These are phyloP conservation scores for Fusarium tanahbumbuense DNA, from an alignment of 2,329 filamentous ascomycete genomes.

Conservation along the genomic window DNA sequence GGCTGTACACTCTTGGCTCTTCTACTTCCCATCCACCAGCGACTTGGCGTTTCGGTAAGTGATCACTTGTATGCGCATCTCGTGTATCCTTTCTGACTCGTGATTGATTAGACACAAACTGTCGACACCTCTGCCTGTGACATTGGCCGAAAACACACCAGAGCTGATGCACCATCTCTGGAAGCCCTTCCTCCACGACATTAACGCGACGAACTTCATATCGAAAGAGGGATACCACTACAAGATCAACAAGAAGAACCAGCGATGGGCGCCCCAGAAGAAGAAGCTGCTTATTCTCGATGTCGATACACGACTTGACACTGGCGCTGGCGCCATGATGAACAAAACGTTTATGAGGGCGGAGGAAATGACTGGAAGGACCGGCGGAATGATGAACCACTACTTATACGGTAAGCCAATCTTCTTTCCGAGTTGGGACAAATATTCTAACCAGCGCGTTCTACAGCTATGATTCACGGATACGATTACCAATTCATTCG, in stretches of 20 bases:
- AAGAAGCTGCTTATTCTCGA: slow-evolving; percentile 42
- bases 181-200: slow-evolving; percentile 36
- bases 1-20: slow-evolving; percentile 4
- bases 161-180: slow-evolving; percentile 22
- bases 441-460: not conserved
- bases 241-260: slow-evolving; percentile 5
- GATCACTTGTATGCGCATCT: accelerated
- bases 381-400: slow-evolving; percentile 38
- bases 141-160: slow-evolving; percentile 9
- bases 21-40: slow-evolving; percentile 8
- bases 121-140: not conserved
- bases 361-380: slow-evolving; percentile 34
- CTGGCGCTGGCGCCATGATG: slow-evolving; percentile 30
- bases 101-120: not conserved
- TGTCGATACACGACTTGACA: slow-evolving; percentile 32
- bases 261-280: slow-evolving; percentile 26
- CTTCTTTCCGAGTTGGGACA: accelerated
- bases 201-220: slow-evolving; percentile 3
- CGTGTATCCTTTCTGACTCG: not conserved
- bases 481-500: slow-evolving; percentile 62
- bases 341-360: slow-evolving; percentile 18
- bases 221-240: slow-evolving; percentile 33
- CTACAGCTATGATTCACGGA: slow-evolving; percentile 55
- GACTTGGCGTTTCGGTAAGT: slow-evolving; percentile 9
- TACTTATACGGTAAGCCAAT: slow-evolving; percentile 34